Conservation (phyloP, 805 yeast species). For the Lachancea mirantina region DNA sequence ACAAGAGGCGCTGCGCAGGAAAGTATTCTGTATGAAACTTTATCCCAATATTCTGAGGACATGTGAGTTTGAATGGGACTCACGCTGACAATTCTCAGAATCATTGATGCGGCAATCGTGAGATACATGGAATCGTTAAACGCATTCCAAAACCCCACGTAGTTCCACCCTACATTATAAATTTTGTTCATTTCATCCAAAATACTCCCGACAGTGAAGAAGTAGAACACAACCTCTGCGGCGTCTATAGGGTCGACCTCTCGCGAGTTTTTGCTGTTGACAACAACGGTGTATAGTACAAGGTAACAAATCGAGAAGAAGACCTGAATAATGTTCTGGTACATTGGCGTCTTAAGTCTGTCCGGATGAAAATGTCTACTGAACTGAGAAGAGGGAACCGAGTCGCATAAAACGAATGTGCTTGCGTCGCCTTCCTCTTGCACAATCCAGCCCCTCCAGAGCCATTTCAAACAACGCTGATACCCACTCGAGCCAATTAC, state of each 20-base stretch:
- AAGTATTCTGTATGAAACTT: conserved; percentile 57
- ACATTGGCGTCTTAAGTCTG: conserved; percentile 75
- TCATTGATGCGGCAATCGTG: conserved; percentile 45
- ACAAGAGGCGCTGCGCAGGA: conserved; percentile 81
- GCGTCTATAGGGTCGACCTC: conserved; percentile 33
- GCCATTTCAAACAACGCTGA: conserved; percentile 81
- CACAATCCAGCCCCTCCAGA: conserved; percentile 90
- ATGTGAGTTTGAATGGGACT: conserved; percentile 21
- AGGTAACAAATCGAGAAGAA: conserved; percentile 58
- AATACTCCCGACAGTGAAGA: conserved; percentile 60
- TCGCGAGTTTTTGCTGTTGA: conserved; percentile 45
- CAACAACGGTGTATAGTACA: conserved; percentile 51
- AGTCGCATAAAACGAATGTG: conserved; percentile 58
- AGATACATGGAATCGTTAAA: conserved; percentile 67
- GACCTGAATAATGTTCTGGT: conserved; percentile 71
- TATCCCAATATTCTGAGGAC: conserved; percentile 36
- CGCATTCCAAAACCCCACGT: conserved; percentile 71
- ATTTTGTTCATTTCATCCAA: conserved; percentile 63
- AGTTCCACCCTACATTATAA: conserved; percentile 67
- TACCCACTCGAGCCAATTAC: conserved; percentile 76
- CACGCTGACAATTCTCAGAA: conserved; percentile 41
- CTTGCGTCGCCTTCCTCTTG: conserved; percentile 66
- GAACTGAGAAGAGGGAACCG: conserved; percentile 48
- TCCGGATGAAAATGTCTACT: conserved; percentile 70
- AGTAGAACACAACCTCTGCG: conserved; percentile 51